Conservation (phyloP, 2,329 filamentous ascomycete genomes). For the Ceratocystis destructans region DNA sequence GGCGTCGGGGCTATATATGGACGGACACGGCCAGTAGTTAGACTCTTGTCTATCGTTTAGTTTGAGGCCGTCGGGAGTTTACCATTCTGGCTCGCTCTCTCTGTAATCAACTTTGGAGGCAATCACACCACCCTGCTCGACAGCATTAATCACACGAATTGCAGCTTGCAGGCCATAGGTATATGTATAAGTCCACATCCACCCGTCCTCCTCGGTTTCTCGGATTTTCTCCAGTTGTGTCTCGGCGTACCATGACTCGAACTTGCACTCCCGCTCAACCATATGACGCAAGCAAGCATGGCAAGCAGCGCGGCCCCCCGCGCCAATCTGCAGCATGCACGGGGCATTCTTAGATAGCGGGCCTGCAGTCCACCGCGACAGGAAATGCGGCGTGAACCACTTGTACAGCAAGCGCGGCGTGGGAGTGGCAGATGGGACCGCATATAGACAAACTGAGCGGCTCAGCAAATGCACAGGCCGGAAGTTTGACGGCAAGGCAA, state of each 20-base stretch:
- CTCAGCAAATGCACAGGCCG: background rate
- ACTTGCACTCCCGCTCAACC: background rate
- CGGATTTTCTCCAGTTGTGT: background rate
- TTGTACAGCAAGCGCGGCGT: background rate
- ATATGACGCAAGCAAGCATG: background rate
- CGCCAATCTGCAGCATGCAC: background rate
- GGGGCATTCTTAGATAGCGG: background rate
- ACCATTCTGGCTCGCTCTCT: too few relatives aligned
- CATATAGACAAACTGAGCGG: background rate
- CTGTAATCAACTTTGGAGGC: too few relatives aligned
- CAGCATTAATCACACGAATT: too few relatives aligned
- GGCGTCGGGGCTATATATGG: too few relatives aligned
- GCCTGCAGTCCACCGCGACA: background rate
- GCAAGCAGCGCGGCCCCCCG: background rate
- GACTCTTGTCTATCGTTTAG: too few relatives aligned
- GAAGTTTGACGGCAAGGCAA: background rate
- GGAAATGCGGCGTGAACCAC: background rate
- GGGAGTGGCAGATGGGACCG: background rate
- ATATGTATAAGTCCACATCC: too few relatives aligned
- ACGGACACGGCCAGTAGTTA: too few relatives aligned
- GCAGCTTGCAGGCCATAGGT: too few relatives aligned
- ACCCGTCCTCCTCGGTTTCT: too few relatives aligned
- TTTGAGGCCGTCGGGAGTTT: too few relatives aligned
- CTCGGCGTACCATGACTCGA: background rate
- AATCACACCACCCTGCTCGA: too few relatives aligned